phyloP scores from a whole-genome alignment of 1,139 yeast genomes.

The Candida labiduridarum region DNA sequence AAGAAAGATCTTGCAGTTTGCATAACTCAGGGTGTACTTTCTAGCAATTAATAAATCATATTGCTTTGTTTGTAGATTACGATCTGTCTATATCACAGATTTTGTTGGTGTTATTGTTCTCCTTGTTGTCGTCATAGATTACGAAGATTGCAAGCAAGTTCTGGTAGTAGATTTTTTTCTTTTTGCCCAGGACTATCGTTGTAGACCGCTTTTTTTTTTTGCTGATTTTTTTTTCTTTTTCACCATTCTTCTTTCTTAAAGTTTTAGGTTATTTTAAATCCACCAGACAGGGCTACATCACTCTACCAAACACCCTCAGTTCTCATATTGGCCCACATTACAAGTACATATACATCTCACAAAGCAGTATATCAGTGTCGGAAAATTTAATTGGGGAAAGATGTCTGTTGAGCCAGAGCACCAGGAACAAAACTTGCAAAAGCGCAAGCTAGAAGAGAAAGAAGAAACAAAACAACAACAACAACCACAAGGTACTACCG shows the following conservation, averaged over 20 bases:
- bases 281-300: background rate
- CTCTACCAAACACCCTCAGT: too few relatives aligned
- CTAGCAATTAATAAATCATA: too few relatives aligned
- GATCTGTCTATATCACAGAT: too few relatives aligned
- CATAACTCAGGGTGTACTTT: too few relatives aligned
- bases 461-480: slow-evolving; percentile 3
- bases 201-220: background rate
- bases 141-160: background rate
- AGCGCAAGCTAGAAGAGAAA: slow-evolving; percentile 2
- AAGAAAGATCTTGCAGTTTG: background rate
- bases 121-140: background rate
- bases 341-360: too few relatives aligned
- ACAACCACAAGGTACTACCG: background rate
- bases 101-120: too few relatives aligned
- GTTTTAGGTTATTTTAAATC: background rate
- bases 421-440: slow-evolving; percentile 4
- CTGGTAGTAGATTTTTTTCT: background rate
- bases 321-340: too few relatives aligned
- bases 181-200: background rate
- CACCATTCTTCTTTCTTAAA: background rate
- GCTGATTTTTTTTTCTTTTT: slow-evolving; percentile 1
- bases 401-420: slow-evolving; percentile 1
- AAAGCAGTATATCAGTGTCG: background rate
- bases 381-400: background rate
- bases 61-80: too few relatives aligned